Evolutionary conservation across 2,329 filamentous ascomycete species (phyloP).

Genomic region (Catunica adiposa): DNA sequence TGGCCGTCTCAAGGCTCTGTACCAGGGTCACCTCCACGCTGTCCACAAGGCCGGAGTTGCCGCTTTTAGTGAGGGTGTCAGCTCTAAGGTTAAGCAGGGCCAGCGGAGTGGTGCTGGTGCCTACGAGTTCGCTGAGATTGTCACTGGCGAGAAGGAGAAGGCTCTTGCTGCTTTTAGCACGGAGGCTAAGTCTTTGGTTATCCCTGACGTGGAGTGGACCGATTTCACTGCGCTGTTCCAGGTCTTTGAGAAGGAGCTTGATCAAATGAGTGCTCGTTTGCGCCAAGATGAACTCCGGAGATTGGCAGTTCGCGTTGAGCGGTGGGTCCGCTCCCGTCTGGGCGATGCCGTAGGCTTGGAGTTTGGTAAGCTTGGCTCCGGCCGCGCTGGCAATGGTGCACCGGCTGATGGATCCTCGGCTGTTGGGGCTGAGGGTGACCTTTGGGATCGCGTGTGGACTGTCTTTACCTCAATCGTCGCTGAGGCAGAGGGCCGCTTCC

Average conservation of each 20-base stretch:
- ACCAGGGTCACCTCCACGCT: slow-evolving; percentile 71
- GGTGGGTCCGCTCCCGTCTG: slow-evolving; percentile 80
- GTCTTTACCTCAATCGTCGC: slow-evolving; percentile 68
- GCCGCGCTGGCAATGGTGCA: slow-evolving; percentile 64
- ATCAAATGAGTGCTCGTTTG: slow-evolving; percentile 69
- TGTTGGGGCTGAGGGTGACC: slow-evolving; percentile 51
- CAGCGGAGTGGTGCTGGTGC: slow-evolving; percentile 69
- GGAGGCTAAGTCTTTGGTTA: slow-evolving; percentile 56
- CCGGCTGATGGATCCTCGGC: slow-evolving; percentile 68
- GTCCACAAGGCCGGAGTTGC: slow-evolving; percentile 77
- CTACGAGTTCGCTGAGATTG: slow-evolving; percentile 94
- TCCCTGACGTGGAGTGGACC: slow-evolving; percentile 74
- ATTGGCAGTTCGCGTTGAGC: slow-evolving; percentile 75
- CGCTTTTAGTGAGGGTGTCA: slow-evolving; percentile 75
- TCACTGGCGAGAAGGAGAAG: slow-evolving; percentile 62
- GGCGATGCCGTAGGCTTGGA: slow-evolving; percentile 79
- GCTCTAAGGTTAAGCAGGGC: slow-evolving; percentile 70
- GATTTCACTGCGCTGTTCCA: slow-evolving; percentile 66
- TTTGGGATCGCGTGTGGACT: slow-evolving; percentile 92
- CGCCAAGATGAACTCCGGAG: slow-evolving; percentile 93
- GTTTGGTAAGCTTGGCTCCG: slow-evolving; percentile 90
- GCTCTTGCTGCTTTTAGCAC: slow-evolving; percentile 59
- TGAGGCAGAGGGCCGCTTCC: slow-evolving; percentile 73
- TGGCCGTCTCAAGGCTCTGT: slow-evolving; percentile 70
- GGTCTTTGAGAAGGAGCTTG: slow-evolving; percentile 77